These are phyloP conservation scores for Cladosporium colombiae DNA, from an alignment of 2,329 filamentous ascomycete species.

Conservation along the genomic window DNA sequence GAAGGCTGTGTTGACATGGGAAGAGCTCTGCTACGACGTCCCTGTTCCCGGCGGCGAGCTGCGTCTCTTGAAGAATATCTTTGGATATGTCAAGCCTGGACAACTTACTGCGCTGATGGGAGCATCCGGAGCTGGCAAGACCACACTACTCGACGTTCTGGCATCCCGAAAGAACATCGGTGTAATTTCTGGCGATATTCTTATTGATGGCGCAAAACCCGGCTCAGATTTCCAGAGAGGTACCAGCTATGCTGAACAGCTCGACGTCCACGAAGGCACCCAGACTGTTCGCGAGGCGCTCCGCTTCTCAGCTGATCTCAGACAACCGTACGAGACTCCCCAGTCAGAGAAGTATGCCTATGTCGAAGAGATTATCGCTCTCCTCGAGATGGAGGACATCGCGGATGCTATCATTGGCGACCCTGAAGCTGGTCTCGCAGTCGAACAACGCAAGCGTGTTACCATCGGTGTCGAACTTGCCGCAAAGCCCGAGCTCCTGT, in stretches of 20 bases:
- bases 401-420: conserved; percentile 66
- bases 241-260: conserved; percentile 66
- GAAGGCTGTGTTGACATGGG: conserved; percentile 58
- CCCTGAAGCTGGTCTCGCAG: conserved; percentile 60
- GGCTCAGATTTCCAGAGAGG: conserved; percentile 64
- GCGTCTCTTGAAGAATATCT: conserved; percentile 48
- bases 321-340: conserved; percentile 61
- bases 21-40: conserved; percentile 53
- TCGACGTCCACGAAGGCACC: conserved; percentile 64
- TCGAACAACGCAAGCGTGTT: conserved; percentile 68
- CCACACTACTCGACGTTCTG: conserved; percentile 77
- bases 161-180: conserved; percentile 66
- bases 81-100: conserved; percentile 53
- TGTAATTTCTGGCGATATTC: conserved; percentile 62
- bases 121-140: conserved; percentile 74
- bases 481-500: conserved; percentile 68
- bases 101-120: conserved; percentile 55
- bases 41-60: conserved; percentile 49
- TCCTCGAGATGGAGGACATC: conserved; percentile 66
- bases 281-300: conserved; percentile 66
- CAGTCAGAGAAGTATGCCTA: conserved; percentile 64
- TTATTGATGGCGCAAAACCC: conserved; percentile 58
- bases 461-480: conserved; percentile 64
- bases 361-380: conserved; percentile 65
- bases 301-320: conserved; percentile 65